Percentiles rank a stretch among this genome's conserved stretches.
Evolutionary conservation across 2,329 filamentous ascomycete species (phyloP).

Genomic region (Hortaea werneckii): DNA sequence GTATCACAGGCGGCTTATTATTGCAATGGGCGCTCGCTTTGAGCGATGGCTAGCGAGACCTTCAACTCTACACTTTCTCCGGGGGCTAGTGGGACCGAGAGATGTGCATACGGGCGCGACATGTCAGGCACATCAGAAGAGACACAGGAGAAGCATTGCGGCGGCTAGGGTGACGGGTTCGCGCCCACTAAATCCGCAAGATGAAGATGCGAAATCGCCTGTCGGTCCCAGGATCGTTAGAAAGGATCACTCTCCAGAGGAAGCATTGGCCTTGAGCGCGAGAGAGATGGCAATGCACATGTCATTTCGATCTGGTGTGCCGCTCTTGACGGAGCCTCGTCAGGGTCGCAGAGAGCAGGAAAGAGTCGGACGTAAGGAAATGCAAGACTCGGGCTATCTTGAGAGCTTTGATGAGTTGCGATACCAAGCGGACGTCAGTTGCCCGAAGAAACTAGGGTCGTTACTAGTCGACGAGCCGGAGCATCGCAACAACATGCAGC

Average conservation of each 20-base stretch:
- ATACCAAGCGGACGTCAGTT: constrained; percentile 22
- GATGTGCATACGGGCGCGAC: background rate
- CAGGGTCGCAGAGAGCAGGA: no score
- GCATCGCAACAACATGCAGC: constrained; percentile 21
- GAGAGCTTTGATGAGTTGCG: background rate
- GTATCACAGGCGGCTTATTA: constrained; percentile 9
- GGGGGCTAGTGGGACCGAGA: constrained; percentile 16
- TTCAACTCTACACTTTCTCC: constrained; percentile 31
- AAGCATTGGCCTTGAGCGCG: background rate
- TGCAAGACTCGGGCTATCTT: no score
- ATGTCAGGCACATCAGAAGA: background rate
- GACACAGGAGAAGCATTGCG: background rate
- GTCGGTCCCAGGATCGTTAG: no score
- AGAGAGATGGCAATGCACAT: constrained; percentile 8
- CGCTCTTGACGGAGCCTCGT: background rate
- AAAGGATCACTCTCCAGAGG: background rate
- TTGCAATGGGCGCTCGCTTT: constrained; percentile 36
- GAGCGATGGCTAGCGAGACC: constrained; percentile 37
- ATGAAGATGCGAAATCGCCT: no score
- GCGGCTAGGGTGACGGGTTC: no score
- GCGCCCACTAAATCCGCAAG: no score
- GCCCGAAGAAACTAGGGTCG: constrained; percentile 4
- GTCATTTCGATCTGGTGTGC: constrained; percentile 6
- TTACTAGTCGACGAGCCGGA: constrained; percentile 24
- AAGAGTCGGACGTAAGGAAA: no score